Evolutionary conservation across 106 monocot species (phyloP), one percentile per base, ranked within the genome.

Genomic region (Apostasia ramifera): DNA sequence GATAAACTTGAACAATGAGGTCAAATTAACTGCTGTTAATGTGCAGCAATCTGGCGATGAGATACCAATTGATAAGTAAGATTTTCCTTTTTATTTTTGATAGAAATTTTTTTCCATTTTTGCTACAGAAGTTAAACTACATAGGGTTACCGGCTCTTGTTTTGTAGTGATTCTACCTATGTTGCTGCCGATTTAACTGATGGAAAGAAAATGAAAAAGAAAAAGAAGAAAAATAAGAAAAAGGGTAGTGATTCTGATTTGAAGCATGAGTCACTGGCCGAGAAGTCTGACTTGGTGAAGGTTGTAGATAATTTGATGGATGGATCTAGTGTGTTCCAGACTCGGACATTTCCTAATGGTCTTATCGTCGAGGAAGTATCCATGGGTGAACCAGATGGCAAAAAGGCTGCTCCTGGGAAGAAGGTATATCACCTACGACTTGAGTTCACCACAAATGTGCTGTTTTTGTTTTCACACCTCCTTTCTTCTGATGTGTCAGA

Each of bases 351-450:
- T 68, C 60, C 76, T 6, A 86, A 86, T 79, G 90, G 90, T 40
- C 69, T 90, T 63, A 65, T 63, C 9, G 71, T 86, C 11, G 81
- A 90, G 78, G 83, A 90, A 59, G 47, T 90, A 44, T 78, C 73
- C 50, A 90, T 86, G 80, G 90, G 90, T 44, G 75, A 81, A 57
- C 90, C 86, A 38, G 86, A 86, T 71, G 90, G 90, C 39, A 80
- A 81, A 79, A 78, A 69, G 74, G 90, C 90, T 52, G 70, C 78
- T 66, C 70, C 68, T 50, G 90, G 90, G 38, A 76, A 57, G 38
- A 90, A 83, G 81, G 90, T 90, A 74, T 49, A 44, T n/a, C n/a
- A n/a, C n/a, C n/a, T n/a, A n/a, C n/a, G n/a, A n/a, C n/a, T 26
- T 26, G 26, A 26, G 26, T 26, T 26, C 26, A 26, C 26, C 26